Conservation (phyloP, 2,329 filamentous ascomycete genomes). For the Zasmidium angulare region DNA sequence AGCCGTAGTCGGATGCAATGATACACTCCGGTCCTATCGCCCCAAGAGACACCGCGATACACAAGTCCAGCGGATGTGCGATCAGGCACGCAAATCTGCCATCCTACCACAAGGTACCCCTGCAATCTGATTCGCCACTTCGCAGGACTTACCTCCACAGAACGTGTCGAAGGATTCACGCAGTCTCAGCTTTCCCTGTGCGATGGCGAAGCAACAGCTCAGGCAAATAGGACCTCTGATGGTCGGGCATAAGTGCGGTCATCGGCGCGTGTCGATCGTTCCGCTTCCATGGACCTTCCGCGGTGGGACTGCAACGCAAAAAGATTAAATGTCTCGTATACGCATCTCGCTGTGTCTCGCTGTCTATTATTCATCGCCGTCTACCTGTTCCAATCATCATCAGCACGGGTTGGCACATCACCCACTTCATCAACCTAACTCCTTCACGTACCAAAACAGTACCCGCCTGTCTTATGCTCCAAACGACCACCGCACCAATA, state of each 20-base stretch:
- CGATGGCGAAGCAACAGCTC: not conserved
- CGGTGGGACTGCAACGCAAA: not conserved
- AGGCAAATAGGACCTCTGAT: not conserved
- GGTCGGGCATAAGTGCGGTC: not conserved
- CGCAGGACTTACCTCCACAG: not conserved
- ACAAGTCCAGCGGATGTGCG: not conserved
- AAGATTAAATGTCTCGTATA: not conserved
- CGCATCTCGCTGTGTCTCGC: not conserved
- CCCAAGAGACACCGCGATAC: not conserved
- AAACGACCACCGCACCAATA: too few relatives aligned
- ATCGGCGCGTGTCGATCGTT: not conserved
- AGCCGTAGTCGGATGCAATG: too few relatives aligned
- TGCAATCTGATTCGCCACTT: not conserved
- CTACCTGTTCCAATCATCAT: not conserved
- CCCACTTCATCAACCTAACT: not conserved
- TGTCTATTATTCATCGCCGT: not conserved
- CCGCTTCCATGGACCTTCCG: not conserved
- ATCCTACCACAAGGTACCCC: too few relatives aligned
- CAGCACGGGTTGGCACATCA: not conserved
- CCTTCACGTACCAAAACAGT: not conserved
- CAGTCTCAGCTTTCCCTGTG: not conserved
- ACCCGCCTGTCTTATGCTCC: not conserved
- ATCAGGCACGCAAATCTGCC: too few relatives aligned
- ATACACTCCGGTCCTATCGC: too few relatives aligned
- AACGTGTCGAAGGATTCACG: not conserved